phyloP scores from a whole-genome alignment of 768 basidiomycete species.

The Boletus pseudo-olivaceus region DNA sequence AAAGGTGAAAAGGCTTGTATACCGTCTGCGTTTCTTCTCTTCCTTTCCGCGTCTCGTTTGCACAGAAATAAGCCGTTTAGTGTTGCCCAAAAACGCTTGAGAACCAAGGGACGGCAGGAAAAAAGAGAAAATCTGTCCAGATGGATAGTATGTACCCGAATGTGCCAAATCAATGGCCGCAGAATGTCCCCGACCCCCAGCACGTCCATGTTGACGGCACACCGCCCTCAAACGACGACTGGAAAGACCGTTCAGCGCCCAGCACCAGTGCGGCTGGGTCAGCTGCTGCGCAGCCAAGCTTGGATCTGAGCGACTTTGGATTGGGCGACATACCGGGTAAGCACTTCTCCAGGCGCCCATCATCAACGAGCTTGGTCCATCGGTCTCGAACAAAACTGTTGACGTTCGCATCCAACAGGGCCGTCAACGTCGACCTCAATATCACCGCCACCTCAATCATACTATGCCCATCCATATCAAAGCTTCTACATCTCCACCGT shows the following conservation, averaged over 20 bases:
- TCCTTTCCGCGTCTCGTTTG: conserved; percentile 36
- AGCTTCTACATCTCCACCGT: conserved; percentile 40
- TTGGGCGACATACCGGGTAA: conserved; percentile 43
- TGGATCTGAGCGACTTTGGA: conserved; percentile 44
- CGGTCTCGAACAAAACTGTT: conserved; percentile 2
- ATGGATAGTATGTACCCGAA: conserved; percentile 47
- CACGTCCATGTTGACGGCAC: conserved; percentile 32
- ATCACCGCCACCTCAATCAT: conserved; percentile 39
- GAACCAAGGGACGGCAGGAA: conserved; percentile 37
- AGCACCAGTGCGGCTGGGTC: conserved; percentile 24
- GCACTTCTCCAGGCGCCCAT: conserved; percentile 33
- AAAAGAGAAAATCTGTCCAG: conserved; percentile 37
- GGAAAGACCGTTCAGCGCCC: conserved; percentile 36
- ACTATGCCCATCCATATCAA: conserved; percentile 41
- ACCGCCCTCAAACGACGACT: conserved; percentile 33
- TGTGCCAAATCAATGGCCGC: conserved; percentile 41
- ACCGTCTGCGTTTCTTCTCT: conserved; percentile 36
- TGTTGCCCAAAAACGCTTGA: conserved; percentile 42
- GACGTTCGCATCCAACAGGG: conserved; percentile 19
- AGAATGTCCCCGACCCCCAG: conserved; percentile 34
- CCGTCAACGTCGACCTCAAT: conserved; percentile 41
- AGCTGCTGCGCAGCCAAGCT: conserved; percentile 31
- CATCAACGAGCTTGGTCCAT: conserved; percentile 6
- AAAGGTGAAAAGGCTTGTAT: conserved; percentile 40
- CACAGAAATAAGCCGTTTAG: conserved; percentile 46